A percentile compares a stretch with the other conserved stretches of the same genome.
These are phyloP conservation scores for Tubosaeta sp. DNA, from an alignment of 768 basidiomycete species.

Conservation along the genomic window DNA sequence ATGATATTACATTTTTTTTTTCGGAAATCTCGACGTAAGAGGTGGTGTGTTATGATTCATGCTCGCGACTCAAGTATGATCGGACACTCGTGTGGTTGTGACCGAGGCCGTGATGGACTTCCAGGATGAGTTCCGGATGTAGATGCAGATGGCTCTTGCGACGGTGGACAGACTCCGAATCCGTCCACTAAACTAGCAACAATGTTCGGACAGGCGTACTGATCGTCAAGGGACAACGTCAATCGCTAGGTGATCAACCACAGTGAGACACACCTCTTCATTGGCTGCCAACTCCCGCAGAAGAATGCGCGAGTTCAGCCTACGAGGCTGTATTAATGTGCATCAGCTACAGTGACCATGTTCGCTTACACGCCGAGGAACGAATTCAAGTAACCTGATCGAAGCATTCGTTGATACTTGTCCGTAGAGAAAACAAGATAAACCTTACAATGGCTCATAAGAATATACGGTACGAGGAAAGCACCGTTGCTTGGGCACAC, in stretches of 20 bases:
- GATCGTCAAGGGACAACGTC: background rate
- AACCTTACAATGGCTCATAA: conserved; percentile 35
- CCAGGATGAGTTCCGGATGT: background rate
- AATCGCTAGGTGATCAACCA: background rate
- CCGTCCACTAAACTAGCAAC: conserved; percentile 18
- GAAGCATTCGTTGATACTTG: background rate
- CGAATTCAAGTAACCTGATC: conserved; percentile 35
- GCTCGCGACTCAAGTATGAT: conserved; percentile 15
- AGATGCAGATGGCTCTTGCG: conserved; percentile 4
- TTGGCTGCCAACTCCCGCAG: conserved; percentile 26
- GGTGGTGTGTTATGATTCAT: background rate
- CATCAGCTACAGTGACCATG: no score
- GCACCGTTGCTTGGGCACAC: conserved; percentile 34
- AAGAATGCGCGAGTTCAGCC: conserved; percentile 28
- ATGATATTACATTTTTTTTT: background rate
- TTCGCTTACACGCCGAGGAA: conserved; percentile 34
- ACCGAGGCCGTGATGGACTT: background rate
- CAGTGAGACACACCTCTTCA: conserved; percentile 17
- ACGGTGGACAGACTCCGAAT: conserved; percentile 12
- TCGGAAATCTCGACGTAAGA: background rate
- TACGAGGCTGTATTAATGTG: background rate
- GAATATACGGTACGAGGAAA: conserved; percentile 35
- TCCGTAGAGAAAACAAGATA: background rate
- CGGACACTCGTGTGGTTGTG: conserved; percentile 5
- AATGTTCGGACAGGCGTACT: conserved; percentile 27